These are phyloP conservation scores for Gloeophyllum trabeum DNA, from an alignment of 768 basidiomycete genomes.

Conservation along the genomic window DNA sequence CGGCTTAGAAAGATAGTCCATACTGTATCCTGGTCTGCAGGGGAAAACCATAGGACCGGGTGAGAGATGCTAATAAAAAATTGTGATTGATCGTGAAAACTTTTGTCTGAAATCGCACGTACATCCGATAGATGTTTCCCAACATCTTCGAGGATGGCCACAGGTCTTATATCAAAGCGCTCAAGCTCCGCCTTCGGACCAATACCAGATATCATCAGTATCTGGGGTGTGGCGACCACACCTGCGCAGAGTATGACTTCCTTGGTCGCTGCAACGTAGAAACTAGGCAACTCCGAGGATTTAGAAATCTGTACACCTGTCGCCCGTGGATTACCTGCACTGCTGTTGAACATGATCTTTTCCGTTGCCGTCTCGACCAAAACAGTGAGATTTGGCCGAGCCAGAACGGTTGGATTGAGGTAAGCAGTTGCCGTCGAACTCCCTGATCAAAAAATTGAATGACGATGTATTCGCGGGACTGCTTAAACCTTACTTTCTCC, in stretches of 20 bases:
- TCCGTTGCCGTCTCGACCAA: conserved; percentile 8
- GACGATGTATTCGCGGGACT: neutral
- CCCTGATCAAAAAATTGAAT: conserved; percentile 6
- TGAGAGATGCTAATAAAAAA: conserved; percentile 4
- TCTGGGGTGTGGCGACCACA: neutral
- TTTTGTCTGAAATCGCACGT: neutral
- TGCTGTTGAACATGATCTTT: conserved; percentile 9
- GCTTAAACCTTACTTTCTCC: conserved; percentile 8
- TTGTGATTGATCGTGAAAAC: neutral
- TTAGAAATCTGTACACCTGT: neutral
- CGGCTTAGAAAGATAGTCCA: conserved; percentile 5
- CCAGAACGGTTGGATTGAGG: conserved; percentile 11
- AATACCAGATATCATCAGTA: neutral
- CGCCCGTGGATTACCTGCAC: neutral
- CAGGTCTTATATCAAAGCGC: neutral
- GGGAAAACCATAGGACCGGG: conserved; percentile 6
- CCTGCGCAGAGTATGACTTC: neutral
- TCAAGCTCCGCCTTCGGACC: neutral
- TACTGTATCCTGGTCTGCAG: conserved; percentile 5
- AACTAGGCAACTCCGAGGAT: neutral
- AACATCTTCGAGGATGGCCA: neutral
- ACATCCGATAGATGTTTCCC: neutral
- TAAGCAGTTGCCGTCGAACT: conserved; percentile 17
- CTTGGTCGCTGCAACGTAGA: neutral
- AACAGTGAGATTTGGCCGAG: conserved; percentile 15